phyloP scores from a whole-genome alignment of 345 rosid genomes.

The Lepidium aucheri region DNA sequence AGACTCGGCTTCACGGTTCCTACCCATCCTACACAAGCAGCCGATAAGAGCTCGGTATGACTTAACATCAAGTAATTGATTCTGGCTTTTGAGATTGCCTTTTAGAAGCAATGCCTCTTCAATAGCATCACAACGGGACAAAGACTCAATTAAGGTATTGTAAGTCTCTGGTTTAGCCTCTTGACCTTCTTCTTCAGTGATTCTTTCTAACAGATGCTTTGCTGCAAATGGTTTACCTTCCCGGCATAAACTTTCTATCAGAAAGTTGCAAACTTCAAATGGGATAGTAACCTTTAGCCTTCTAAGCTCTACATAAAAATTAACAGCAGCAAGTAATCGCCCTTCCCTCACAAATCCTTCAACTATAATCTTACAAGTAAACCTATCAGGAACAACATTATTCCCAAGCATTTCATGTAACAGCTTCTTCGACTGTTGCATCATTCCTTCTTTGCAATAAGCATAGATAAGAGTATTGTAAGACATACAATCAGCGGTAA shows the following conservation, averaged over 20 bases:
- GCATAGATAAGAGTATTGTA: conserved; percentile 71
- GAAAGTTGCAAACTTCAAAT: conserved; percentile 37
- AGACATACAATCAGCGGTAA: conserved; percentile 51
- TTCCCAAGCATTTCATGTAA: conserved; percentile 61
- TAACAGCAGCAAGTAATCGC: conserved; percentile 60
- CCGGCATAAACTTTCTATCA: conserved; percentile 48
- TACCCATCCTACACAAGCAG: conserved; percentile 47
- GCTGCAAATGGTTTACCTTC: conserved; percentile 83
- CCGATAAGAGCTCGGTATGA: conserved; percentile 48
- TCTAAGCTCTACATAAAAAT: conserved; percentile 60
- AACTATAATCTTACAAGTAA: conserved; percentile 49
- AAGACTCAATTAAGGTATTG: conserved; percentile 43
- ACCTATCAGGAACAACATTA: conserved; percentile 47
- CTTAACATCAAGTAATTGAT: conserved; percentile 21
- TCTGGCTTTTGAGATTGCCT: conserved; percentile 36
- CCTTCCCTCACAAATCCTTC: conserved; percentile 55
- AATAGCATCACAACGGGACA: conserved; percentile 35
- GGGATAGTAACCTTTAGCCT: conserved; percentile 44
- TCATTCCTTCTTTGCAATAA: conserved; percentile 65
- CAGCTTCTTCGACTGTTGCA: conserved; percentile 51
- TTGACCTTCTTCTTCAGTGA: conserved; percentile 33
- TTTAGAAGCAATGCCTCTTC: conserved; percentile 51
- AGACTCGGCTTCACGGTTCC: conserved; percentile 42
- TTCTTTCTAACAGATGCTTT: conserved; percentile 50
- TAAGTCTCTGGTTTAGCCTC: conserved; percentile 35